Evolutionary conservation across 257 asterid genomes (phyloP), one percentile per base, ranked within the genome.

Genomic region (Nicotiana paniculata): DNA sequence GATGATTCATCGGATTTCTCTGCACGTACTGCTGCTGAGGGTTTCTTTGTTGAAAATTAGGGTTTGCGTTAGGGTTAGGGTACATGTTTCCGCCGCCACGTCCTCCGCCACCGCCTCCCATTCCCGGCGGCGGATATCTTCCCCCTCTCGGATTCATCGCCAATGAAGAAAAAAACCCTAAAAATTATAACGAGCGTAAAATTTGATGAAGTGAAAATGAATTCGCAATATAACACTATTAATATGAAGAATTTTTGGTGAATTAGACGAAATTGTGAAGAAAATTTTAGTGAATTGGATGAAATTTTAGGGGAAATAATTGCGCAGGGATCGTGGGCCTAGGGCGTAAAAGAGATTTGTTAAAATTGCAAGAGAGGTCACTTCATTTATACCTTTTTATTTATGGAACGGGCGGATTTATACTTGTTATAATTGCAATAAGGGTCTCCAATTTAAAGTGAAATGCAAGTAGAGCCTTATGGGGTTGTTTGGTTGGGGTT

Each of bases 71-170:
- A 48, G 79, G 43, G 15, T 91, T 86, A 4, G 93, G 89, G 84
- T 88, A 87, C 90, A 90, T 80, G 62, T 91, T 92, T 39, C 95
- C 79, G 5, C 79, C 89, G 12, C 89, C 90, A 12, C 77, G 32
- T 9, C 58, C 90, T 9, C 95, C 48, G 80, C 93, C 84, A 82
- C 88, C 94, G 4, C 91, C 97, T 55, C 93, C 93, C 89, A 93
- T 93, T n/a, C 98, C 99, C 68, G 97, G 98, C 48, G 97, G 97
- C 80, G 98, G 99, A 88, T 92, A 93, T 79, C 99, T 92, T 76
- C 96, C 88, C 77, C 98, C 88, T 80, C 98, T 86, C 43, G 95
- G 90, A 91, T 86, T 87, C 99, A 95, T 95, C 91, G 15, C 87
- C 7, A 76, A 83, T 21, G 43, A 69, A 69, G 24, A 37, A n/a